Base-by-base conservation (phyloP, 768 basidiomycete genomes). In the Amanita muscaria region DNA sequence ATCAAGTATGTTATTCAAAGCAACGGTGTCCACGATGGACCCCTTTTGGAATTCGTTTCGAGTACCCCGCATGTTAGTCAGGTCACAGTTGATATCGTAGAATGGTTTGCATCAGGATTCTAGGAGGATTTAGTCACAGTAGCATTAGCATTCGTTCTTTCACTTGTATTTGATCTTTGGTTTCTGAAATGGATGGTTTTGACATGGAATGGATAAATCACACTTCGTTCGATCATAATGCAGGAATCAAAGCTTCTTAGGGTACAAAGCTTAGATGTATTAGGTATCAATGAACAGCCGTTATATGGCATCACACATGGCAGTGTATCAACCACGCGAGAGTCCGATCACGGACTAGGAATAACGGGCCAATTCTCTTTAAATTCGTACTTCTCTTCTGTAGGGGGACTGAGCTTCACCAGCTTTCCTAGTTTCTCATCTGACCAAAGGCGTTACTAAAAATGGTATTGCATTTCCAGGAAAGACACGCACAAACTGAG, bases 321-420 rank as follows among this genome's bases (percentile, higher is more conserved):
- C 27, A 11, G 16, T 34, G n/a, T 27, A 27, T 25, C n/a, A 29
- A 6, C 9, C 5, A 22, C 11, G 15, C 2, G 14, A 34, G 15
- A 16, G 23, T 3, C 15, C 12, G 23, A 12, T 39, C 15, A 46
- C 36, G 39, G 36, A 3, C 29, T 36, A n/a, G 44, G 37, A 29
- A 39, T 46, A 30, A 23, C 12, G n/a, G 74, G 73, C 73, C 72
- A 72, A 52, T 84, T 86, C 52, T 69, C 72, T 55, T 73, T 65
- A 68, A 79, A 91, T 35, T 77, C 65, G 52, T 88, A 94, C 21
- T 65, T 61, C 44, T 94, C 91, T 62, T 93, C 91, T 30, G 76
- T 79, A 1, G 79, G 62, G 5, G 88, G 85, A 4, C 61, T 63
- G 9, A 76, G 69, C 59, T 83, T 83, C 51, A 79, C 80, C 19